Base-by-base conservation (phyloP, 192 early-diverging fungal genomes). In the Cetraspora pellucida region DNA sequence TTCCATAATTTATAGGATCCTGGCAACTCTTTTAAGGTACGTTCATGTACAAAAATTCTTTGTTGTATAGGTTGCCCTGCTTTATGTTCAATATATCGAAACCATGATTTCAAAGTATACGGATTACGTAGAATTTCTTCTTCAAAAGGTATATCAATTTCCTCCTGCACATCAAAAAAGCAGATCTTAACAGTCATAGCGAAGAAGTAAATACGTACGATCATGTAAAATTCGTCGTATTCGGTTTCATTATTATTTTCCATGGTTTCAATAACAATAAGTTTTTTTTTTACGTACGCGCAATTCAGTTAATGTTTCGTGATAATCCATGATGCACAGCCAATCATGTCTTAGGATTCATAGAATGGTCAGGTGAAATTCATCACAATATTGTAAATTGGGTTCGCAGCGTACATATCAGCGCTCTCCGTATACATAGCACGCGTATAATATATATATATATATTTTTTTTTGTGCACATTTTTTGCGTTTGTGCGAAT, bases 1-100 rank as follows among this genome's bases (percentile, higher is more conserved):
- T 94, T 95, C 96, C 96, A 99, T 4, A 99, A 87, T 81, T 97
- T 97, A 83, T 97, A 99, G 7, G 94, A 96, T 7, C 96, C 94
- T 2, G 98, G 98, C 5, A 99, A 83, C 43, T 90, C 86, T 57
- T 88, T 86, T 27, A 98, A 82, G 1, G 97, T 96, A 10, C 98
- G 92, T 79, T 98, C 96, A 81, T 92, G 96, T 1, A 98, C 81
- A 37, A 93, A 87, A 58, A 86, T 89, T 55, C 85, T 75, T 6
- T 85, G 78, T 13, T 77, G 71, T 60, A 82, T 73, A 5, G 87
- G 63, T 21, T 84, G 84, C 13, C 68, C 78, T 7, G 79, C 82
- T 81, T 97, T 97, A 88, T 95, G 93, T 50, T 95, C 94, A 14
- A 97, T 80, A 82, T 98, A 98, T 44, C 92, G 90, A 52, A 94